phyloP scores from a whole-genome alignment of 2,329 filamentous ascomycete genomes.

The Sporothrix pseudoabietina region DNA sequence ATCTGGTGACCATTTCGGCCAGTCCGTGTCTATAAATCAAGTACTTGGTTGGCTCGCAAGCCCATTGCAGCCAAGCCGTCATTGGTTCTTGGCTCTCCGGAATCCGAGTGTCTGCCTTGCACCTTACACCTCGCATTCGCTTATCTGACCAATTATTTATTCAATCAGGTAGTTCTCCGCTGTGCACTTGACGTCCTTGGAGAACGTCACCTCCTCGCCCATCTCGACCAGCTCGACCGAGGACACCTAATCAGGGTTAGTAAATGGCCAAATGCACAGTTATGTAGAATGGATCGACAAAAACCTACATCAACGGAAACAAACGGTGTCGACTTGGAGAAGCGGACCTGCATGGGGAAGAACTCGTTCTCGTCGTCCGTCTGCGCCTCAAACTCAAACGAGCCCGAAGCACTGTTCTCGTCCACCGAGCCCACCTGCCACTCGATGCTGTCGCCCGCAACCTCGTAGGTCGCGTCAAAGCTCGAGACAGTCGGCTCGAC shows the following conservation, averaged over 20 bases:
- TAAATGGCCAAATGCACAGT: constrained; percentile 34
- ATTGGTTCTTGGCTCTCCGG: not conserved
- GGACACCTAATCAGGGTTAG: constrained; percentile 53
- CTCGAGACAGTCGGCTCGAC: constrained; percentile 87
- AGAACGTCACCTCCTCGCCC: constrained; percentile 78
- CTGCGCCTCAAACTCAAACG: constrained; percentile 93
- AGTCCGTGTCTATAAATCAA: constrained; percentile 25
- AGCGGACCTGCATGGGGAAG: constrained; percentile 94
- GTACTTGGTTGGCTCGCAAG: not conserved
- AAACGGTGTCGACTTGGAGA: constrained; percentile 82
- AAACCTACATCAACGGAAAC: constrained; percentile 88
- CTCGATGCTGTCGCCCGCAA: constrained; percentile 87
- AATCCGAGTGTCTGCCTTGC: not conserved
- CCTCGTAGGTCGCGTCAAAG: constrained; percentile 92
- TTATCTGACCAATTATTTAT: constrained; percentile 45
- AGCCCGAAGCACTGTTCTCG: constrained; percentile 77
- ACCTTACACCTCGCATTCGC: not conserved
- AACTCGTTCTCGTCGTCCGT: constrained; percentile 89
- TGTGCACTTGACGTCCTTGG: constrained; percentile 76
- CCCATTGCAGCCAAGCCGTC: not conserved
- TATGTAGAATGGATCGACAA: not conserved
- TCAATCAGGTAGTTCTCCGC: constrained; percentile 78
- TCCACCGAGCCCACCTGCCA: constrained; percentile 90
- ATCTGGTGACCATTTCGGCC: constrained; percentile 18
- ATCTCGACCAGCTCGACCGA: constrained; percentile 72